Evolutionary conservation across 345 rosid genomes (phyloP).

Genomic region (Eucalyptus cladocalyx): DNA sequence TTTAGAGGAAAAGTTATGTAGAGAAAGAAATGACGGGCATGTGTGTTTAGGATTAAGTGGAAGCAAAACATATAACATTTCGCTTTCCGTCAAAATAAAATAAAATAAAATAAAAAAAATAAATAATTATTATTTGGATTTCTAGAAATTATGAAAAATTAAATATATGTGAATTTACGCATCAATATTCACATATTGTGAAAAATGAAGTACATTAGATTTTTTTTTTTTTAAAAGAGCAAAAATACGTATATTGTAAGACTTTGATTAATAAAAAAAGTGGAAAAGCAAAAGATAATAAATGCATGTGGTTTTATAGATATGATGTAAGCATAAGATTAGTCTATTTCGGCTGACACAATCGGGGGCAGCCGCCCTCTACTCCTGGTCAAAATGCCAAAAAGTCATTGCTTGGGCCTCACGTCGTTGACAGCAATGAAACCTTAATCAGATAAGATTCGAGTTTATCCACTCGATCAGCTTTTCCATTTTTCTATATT

Average conservation of each 20-base stretch:
- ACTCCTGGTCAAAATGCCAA: neutral
- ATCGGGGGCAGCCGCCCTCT: neutral
- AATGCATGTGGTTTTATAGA: neutral
- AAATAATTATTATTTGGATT: neutral
- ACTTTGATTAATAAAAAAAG: neutral
- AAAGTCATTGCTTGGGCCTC: neutral
- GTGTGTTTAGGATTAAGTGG: neutral
- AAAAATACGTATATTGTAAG: neutral
- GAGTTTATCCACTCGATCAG: conserved; percentile 12
- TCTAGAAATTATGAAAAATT: neutral
- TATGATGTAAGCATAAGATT: neutral
- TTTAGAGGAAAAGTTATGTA: neutral
- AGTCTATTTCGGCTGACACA: neutral
- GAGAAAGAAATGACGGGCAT: neutral
- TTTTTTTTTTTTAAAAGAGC: too few relatives aligned
- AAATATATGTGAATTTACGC: neutral
- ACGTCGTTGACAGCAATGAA: neutral
- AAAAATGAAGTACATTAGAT: neutral
- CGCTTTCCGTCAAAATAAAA: neutral
- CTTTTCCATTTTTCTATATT: neutral
- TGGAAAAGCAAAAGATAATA: neutral
- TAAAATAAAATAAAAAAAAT: neutral
- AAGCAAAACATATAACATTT: neutral
- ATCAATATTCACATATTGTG: neutral
- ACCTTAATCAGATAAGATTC: neutral